Conservation (phyloP, 1,284 basidiomycete species). For the Thecaphora frezii region DNA sequence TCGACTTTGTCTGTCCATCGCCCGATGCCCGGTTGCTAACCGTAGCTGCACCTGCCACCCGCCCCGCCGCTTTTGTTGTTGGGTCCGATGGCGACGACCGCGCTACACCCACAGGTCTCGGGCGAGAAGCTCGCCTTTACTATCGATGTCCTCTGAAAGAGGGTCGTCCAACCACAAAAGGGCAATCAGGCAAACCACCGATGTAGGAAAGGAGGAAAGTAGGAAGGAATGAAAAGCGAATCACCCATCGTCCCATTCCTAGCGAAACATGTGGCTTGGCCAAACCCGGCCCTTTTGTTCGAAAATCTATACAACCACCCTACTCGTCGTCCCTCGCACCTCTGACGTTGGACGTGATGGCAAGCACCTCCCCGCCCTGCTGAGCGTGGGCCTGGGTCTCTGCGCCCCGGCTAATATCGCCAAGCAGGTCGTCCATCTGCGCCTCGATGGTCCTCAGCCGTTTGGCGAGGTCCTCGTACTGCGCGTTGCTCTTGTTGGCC, state of each 20-base stretch:
- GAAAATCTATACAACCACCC: too few relatives aligned
- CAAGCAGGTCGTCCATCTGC: conserved; percentile 9
- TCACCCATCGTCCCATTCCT: too few relatives aligned
- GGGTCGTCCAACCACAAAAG: too few relatives aligned
- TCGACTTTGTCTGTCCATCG: too few relatives aligned
- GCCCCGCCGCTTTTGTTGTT: background rate
- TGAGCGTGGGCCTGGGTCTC: conserved; percentile 13
- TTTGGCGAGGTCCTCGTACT: background rate
- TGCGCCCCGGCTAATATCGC: conserved; percentile 19
- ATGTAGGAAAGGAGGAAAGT: too few relatives aligned
- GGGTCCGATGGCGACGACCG: too few relatives aligned
- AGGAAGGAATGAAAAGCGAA: too few relatives aligned
- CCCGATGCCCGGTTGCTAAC: too few relatives aligned
- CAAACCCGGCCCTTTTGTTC: too few relatives aligned
- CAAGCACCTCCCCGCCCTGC: background rate
- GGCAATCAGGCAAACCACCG: too few relatives aligned
- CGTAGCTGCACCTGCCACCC: too few relatives aligned
- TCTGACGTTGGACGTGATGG: background rate
- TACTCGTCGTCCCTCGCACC: background rate
- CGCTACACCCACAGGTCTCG: conserved; percentile 4
- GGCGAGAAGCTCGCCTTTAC: conserved; percentile 50
- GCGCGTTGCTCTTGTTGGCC: background rate
- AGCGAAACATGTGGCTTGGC: too few relatives aligned
- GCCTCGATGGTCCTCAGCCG: background rate
- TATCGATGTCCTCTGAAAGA: conserved; percentile 7